phyloP scores from a whole-genome alignment of 176 grass and related monocot species.

The Luzula sylvatica region DNA sequence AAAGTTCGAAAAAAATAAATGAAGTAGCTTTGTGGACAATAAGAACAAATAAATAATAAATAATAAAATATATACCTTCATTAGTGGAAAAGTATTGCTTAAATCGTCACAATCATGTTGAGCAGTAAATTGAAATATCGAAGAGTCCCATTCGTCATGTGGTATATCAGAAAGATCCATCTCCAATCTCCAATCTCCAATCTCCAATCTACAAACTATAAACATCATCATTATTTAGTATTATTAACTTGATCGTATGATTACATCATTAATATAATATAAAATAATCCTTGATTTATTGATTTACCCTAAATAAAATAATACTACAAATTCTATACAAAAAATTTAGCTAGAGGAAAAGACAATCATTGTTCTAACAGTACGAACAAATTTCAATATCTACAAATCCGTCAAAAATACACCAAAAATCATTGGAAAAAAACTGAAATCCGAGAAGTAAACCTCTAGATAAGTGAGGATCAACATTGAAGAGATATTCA shows the following conservation, averaged over 20 bases:
- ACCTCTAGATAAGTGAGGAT: not conserved
- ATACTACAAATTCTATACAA: no score
- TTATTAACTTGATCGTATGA: no score
- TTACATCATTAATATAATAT: no score
- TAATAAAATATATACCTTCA: not conserved
- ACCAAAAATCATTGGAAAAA: not conserved
- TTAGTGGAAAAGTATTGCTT: not conserved
- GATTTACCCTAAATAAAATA: no score
- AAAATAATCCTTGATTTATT: no score
- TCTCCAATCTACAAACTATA: no score
- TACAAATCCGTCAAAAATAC: no score
- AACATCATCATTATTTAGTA: no score
- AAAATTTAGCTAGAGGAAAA: no score
- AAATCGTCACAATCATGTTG: not conserved
- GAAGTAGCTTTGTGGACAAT: not conserved
- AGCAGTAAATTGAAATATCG: not conserved
- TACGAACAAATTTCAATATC: no score
- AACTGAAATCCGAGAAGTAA: not conserved
- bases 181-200: no score
- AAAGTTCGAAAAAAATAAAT: not conserved
- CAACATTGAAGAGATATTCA: not conserved
- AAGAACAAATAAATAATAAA: not conserved
- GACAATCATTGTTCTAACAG: no score
- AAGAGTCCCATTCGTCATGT: constrained; percentile 10
- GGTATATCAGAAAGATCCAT: constrained; percentile 18